Evolutionary conservation across 257 asterid genomes (phyloP).

Genomic region (Solanum tacnaense): DNA sequence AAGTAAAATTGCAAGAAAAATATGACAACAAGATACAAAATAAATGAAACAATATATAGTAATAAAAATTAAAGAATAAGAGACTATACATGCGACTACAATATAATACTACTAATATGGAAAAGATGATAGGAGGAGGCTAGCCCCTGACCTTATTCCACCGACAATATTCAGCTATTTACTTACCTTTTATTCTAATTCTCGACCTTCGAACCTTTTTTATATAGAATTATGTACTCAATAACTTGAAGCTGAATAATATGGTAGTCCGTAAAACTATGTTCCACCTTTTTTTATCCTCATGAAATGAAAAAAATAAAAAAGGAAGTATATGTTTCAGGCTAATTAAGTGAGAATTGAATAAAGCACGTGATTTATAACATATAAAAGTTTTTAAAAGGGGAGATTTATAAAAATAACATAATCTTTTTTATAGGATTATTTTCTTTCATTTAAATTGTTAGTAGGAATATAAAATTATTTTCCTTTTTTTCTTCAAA

Average conservation of each 20-base stretch:
- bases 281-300: not conserved
- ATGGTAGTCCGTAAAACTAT: not conserved
- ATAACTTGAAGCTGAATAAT: not conserved
- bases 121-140: not conserved
- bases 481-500: not conserved
- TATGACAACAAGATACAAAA: not conserved
- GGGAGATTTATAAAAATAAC: not conserved
- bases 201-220: rapidly evolving
- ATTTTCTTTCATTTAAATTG: not conserved
- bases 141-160: not conserved
- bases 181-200: rapidly evolving
- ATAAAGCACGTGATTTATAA: not conserved
- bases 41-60: too few relatives aligned
- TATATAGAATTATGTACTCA: not conserved
- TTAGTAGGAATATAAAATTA: not conserved
- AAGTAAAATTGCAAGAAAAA: not conserved
- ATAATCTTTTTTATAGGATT: not conserved
- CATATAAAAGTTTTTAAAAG: not conserved
- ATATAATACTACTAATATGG: not conserved
- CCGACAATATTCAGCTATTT: not conserved
- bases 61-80: not conserved
- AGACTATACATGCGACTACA: not conserved
- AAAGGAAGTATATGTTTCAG: not conserved
- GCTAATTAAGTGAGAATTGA: not conserved
- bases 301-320: not conserved